Evolutionary conservation across 208 protist genomes (phyloP), one percentile per base, ranked within the genome.

Genomic region (Wallacemonas sp.): DNA sequence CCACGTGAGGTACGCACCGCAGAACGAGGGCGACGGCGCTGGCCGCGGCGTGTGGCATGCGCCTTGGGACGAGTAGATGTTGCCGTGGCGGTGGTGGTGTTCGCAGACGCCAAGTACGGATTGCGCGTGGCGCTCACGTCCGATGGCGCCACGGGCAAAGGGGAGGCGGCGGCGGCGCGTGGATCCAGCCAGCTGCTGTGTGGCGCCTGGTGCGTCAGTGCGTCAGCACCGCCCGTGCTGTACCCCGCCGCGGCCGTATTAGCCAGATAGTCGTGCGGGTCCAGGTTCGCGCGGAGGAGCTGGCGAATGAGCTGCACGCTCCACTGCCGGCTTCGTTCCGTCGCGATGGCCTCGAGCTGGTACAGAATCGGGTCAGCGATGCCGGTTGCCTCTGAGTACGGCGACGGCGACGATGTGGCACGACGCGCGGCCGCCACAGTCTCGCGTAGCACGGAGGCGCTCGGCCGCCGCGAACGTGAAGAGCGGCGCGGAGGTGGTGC

Each of bases 231-330:
- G 17, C 44, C 44, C 5, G 17, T 49, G 9, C 9, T 6, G 9
- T 22, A 22, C 17, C 9, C 44, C 9, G 19, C 17, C 44, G 17
- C 44, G 9, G 51, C 51, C 3, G 24, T 38, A 31, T 9, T 21
- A 14, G 5, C 26, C 30, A 21, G 28, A 31, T 58, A 34, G 12
- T 17, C 4, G 14, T 38, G 51, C 51, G 55, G 46, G 15, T 59
- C 68, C 19, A 71, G 42, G 44, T 71, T 70, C 24, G 55, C 66
- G n/a, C 51, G 39, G 26, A 72, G 47, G 33, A 80, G 30, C 5
- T 54, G 47, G 24, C 61, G 68, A 11, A 68, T 45, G 26, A 55
- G 39, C 30, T 24, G 36, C 12, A 69, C 56, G 42, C 73, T 64
- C 68, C 68, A 72, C 5, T 62, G 64, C 64, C 68, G 63, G 8